A percentile compares a stretch with the other conserved stretches of the same genome.
Evolutionary conservation across 164 flowering plant species (phyloP).

Genomic region (Macadamia tetraphylla): DNA sequence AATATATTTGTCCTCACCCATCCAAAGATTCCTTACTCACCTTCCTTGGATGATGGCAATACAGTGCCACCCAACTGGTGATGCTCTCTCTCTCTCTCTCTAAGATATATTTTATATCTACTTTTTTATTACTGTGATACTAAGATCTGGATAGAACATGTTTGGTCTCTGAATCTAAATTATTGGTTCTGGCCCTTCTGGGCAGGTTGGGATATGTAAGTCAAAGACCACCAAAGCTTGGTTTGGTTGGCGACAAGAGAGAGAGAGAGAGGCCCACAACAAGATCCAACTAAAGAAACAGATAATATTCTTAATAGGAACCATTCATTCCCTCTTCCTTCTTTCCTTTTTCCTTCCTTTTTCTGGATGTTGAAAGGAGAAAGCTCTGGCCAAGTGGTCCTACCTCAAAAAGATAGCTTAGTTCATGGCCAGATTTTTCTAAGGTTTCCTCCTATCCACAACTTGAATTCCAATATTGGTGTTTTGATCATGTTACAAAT

Average conservation of each 20-base stretch:
- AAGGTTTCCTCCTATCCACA: background rate
- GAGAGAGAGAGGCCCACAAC: constrained; percentile 4
- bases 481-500: background rate
- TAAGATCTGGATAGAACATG: background rate
- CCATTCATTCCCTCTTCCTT: constrained; percentile 2
- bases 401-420: constrained; percentile 4
- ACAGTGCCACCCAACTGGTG: background rate
- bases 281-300: background rate
- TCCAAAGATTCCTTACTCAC: constrained; percentile 1
- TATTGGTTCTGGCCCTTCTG: background rate
- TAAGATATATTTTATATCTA: too few species aligned
- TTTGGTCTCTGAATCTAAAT: constrained; percentile 6
- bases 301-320: constrained; percentile 11
- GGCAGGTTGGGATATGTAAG: constrained; percentile 4
- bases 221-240: background rate
- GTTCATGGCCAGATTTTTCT: too few species aligned
- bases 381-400: constrained; percentile 10
- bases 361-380: constrained; percentile 1
- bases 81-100: background rate
- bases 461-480: background rate
- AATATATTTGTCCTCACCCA: constrained; percentile 9
- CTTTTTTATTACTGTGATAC: background rate
- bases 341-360: background rate
- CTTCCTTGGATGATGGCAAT: constrained; percentile 1
- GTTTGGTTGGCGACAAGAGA: background rate